Evolutionary conservation across 78 protist genomes (phyloP).

Genomic region (Dictyostelium firmibasis): DNA sequence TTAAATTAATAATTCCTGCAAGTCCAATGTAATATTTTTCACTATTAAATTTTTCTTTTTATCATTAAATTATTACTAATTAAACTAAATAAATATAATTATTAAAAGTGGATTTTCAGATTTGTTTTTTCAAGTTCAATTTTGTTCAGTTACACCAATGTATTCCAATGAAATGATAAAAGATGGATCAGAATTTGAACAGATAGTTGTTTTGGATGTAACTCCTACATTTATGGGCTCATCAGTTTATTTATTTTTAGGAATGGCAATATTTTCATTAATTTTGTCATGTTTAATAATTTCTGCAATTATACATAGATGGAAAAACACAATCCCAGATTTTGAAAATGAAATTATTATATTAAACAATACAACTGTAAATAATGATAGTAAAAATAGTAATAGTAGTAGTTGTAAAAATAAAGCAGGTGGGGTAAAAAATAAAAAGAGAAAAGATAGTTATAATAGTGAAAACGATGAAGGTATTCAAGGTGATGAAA

Average conservation of each 20-base stretch:
- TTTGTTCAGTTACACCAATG: not conserved
- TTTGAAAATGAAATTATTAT: not conserved
- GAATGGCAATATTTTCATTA: slow-evolving; percentile 20
- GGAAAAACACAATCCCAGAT: not conserved
- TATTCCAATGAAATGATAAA: not conserved
- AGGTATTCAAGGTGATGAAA: too few species aligned
- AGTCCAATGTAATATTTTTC: slow-evolving; percentile 16
- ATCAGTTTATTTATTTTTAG: slow-evolving; percentile 36
- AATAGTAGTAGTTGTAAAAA: too few species aligned
- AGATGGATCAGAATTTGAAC: not conserved
- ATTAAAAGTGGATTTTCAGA: slow-evolving; percentile 34
- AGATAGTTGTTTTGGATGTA: slow-evolving; percentile 20
- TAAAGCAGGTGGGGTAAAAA: too few species aligned
- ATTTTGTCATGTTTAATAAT: slow-evolving; percentile 1
- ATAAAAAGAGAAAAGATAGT: too few species aligned
- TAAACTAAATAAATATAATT: not conserved
- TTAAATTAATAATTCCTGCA: slow-evolving; percentile 9
- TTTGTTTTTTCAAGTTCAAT: slow-evolving; percentile 10
- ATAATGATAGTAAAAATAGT: not conserved
- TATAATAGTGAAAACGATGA: too few species aligned
- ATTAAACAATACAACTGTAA: not conserved
- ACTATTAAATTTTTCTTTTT: too few species aligned
- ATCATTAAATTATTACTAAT: too few species aligned
- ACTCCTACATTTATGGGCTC: slow-evolving; percentile 7
- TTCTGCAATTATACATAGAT: not conserved